phyloP scores from a whole-genome alignment of 2,329 filamentous ascomycete genomes.

The Leptographium procerum region DNA sequence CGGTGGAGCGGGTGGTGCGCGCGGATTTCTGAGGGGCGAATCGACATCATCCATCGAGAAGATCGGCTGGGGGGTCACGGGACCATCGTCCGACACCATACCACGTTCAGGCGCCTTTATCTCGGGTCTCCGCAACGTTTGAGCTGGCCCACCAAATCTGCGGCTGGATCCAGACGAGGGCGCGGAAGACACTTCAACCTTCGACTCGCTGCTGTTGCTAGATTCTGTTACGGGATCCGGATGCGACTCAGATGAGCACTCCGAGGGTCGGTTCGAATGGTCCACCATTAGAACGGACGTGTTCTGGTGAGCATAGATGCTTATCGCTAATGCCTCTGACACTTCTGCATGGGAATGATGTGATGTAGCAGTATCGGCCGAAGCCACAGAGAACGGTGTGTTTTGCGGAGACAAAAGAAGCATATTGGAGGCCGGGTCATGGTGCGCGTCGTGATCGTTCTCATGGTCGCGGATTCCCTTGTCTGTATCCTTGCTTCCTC shows the following conservation, averaged over 20 bases:
- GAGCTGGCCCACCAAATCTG: not conserved
- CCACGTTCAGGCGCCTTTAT: slow-evolving; percentile 16
- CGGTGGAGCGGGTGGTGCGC: slow-evolving; percentile 18
- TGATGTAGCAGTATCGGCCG: slow-evolving; percentile 47
- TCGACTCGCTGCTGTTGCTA: slow-evolving; percentile 2
- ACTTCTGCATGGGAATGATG: slow-evolving; percentile 42
- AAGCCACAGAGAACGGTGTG: slow-evolving; percentile 51
- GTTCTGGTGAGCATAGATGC: slow-evolving; percentile 53
- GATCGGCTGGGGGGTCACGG: slow-evolving; percentile 39
- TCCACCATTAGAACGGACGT: slow-evolving; percentile 51
- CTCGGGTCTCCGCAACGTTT: not conserved
- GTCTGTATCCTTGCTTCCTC: not conserved
- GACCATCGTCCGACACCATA: slow-evolving; percentile 21
- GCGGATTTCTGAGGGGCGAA: slow-evolving; percentile 51
- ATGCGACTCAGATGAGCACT: slow-evolving; percentile 25
- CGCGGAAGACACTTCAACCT: not conserved
- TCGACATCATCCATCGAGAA: slow-evolving; percentile 43
- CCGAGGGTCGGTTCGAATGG: slow-evolving; percentile 39
- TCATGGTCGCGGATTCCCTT: slow-evolving; percentile 17
- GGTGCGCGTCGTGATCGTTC: slow-evolving; percentile 20
- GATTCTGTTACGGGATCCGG: slow-evolving; percentile 2
- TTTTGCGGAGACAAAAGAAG: slow-evolving; percentile 42
- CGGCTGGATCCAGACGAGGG: not conserved
- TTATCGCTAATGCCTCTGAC: slow-evolving; percentile 50
- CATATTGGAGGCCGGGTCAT: slow-evolving; percentile 33